Percentiles rank a stretch among this genome's conserved stretches.
Evolutionary conservation across 2,329 filamentous ascomycete species (phyloP).

Genomic region (Endocalyx cinctus): DNA sequence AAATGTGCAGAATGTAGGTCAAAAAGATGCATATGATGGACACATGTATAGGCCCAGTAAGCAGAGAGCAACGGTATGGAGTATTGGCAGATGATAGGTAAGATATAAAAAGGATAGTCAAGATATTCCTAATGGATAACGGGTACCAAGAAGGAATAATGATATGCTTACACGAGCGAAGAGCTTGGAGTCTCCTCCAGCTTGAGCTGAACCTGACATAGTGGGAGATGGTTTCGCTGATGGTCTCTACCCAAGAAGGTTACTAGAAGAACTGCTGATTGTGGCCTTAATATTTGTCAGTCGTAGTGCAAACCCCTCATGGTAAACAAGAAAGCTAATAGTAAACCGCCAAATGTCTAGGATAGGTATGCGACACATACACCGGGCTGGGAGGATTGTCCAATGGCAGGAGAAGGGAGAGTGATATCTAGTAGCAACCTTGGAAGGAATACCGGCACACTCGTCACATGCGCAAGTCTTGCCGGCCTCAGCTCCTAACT

Average conservation of each 20-base stretch:
- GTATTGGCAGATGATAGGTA: slow-evolving; percentile 5
- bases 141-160: no score
- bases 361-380: slow-evolving; percentile 13
- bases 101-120: no score
- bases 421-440: no score
- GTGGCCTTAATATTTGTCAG: no score
- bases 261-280: slow-evolving; percentile 17
- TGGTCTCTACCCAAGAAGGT: no score
- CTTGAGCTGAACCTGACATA: slow-evolving; percentile 53
- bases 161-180: slow-evolving; percentile 79
- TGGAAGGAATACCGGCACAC: slow-evolving; percentile 7
- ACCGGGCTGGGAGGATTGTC: slow-evolving; percentile 14
- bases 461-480: slow-evolving; percentile 20
- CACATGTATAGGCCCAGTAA: no score
- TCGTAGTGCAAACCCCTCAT: slow-evolving; percentile 5
- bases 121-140: no score
- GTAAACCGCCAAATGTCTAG: no score
- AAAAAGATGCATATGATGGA: no score
- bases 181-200: slow-evolving; percentile 96
- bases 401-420: slow-evolving; percentile 18
- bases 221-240: no score
- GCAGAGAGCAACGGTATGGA: slow-evolving; percentile 1
- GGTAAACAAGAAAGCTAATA: slow-evolving; percentile 1
- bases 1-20: no score
- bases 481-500: no score